Evolutionary conservation across 2,329 filamentous ascomycete genomes (phyloP), one percentile per base, ranked within the genome.

Genomic region (Alternaria infectoria): DNA sequence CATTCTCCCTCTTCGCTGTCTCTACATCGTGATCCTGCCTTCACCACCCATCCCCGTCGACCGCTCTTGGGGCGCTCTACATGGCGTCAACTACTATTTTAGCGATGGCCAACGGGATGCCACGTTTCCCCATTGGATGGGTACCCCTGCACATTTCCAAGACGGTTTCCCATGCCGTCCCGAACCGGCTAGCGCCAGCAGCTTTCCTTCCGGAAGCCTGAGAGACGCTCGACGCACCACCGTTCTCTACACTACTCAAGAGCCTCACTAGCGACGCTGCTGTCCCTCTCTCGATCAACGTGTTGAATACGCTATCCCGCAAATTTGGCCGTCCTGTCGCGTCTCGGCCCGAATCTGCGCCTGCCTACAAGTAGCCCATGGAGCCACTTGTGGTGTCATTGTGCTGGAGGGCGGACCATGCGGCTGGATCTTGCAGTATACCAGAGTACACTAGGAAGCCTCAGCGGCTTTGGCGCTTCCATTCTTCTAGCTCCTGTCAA

Each of bases 391-490:
- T 63, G 30, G 45, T 56, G 45, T 47, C 32, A 60, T 60, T 25
- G 19, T 44, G 28, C 56, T 44, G 6, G 19, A 50, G 25, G 45
- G 28, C 49, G 23, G 25, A 49, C 56, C 56, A 50, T 50, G 44
- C 32, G 54, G 21, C 50, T 47, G 30, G 17, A 43, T 62, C 17
- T 26, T 44, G 55, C 55, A 59, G 60, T 23, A n/a, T 55, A 40
- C 36, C 49, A 54, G 55, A 17, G 9, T 21, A 11, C 59, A 47
- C 43, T 47, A 32, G 30, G 12, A 58, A 49, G 28, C 55, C 51
- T 19, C 17, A 43, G 55, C 50, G 60, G 60, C 56, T 50, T 59
- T 49, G 47, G 59, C 59, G 60, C 56, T 59, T 59, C 55, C 36
- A 12, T 36, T 25, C 32, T 21, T 19, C 56, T 32, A 28, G 21